A percentile compares a stretch with the other conserved stretches of the same genome.
phyloP scores from a whole-genome alignment of 139 green algal genomes.

The Eudorina sp. region DNA sequence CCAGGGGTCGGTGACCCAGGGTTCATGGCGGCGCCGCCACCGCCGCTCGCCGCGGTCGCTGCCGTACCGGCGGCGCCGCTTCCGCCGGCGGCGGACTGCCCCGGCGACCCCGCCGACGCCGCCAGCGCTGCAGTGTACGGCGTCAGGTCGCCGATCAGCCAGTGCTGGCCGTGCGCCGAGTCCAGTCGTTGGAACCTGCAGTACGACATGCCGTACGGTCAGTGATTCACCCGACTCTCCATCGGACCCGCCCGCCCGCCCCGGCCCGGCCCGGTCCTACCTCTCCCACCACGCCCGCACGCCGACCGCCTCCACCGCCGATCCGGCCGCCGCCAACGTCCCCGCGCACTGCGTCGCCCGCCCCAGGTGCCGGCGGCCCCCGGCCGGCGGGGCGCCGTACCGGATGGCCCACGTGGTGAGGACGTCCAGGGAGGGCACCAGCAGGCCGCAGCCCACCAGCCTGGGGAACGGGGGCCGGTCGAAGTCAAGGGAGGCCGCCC shows the following conservation, averaged over 20 bases:
- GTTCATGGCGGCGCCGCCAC: background rate
- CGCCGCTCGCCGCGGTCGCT: background rate
- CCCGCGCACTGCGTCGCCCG: conserved; percentile 22
- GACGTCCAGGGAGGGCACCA: conserved; percentile 14
- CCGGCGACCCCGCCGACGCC: background rate
- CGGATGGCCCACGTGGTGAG: conserved; percentile 20
- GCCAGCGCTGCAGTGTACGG: background rate
- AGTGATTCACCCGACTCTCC: background rate
- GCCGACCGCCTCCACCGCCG: background rate
- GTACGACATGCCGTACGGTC: background rate
- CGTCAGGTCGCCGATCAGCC: conserved; percentile 36
- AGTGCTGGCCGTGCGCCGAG: conserved; percentile 37
- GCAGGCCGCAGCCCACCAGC: conserved; percentile 1
- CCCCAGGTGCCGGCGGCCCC: conserved; percentile 10
- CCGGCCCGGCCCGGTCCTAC: background rate
- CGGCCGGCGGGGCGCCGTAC: background rate
- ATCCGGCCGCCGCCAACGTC: conserved; percentile 25
- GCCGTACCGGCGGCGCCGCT: background rate
- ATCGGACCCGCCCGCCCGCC: background rate
- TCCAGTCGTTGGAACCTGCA: conserved; percentile 21
- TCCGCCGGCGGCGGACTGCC: background rate
- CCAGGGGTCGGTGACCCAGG: background rate
- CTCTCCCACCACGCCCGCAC: conserved; percentile 41
- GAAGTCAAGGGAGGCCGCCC: no score
- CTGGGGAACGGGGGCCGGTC: no score